Conservation (phyloP, 257 asterid species). For the Capsicum baccatum region DNA sequence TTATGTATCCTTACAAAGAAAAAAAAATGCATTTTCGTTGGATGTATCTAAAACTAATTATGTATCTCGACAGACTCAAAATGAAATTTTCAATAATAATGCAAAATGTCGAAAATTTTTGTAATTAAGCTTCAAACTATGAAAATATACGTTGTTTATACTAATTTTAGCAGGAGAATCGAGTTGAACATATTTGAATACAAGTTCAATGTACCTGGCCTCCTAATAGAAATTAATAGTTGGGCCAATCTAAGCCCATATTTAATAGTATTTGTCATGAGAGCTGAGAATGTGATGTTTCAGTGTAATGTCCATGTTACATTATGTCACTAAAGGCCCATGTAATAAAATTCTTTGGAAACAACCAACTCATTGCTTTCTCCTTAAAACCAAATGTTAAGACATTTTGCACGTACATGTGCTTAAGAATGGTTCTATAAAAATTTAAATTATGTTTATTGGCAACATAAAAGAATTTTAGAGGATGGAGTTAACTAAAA, state of each 20-base stretch:
- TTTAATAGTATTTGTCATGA: background rate
- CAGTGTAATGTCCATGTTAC: background rate
- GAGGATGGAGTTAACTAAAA: background rate
- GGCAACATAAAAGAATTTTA: too few relatives aligned
- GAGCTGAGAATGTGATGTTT: background rate
- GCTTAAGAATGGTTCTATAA: background rate
- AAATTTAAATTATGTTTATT: background rate
- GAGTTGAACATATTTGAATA: background rate
- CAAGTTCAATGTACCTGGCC: constrained; percentile 2
- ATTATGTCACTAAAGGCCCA: background rate
- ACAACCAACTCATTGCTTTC: background rate
- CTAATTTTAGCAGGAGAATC: background rate
- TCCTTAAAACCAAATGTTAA: background rate
- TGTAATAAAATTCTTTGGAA: background rate
- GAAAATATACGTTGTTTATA: too few relatives aligned
- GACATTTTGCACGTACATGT: background rate
- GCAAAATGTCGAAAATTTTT: too few relatives aligned
- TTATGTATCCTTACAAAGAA: too few relatives aligned
- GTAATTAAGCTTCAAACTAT: too few relatives aligned
- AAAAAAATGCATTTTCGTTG: too few relatives aligned
- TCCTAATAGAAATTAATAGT: background rate
- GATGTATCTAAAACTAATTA: too few relatives aligned
- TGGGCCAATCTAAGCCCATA: background rate
- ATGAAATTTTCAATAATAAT: too few relatives aligned
- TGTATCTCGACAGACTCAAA: too few relatives aligned